These are phyloP conservation scores for Bassia scoparia DNA, from an alignment of 148 eudicot species.

Conservation along the genomic window DNA sequence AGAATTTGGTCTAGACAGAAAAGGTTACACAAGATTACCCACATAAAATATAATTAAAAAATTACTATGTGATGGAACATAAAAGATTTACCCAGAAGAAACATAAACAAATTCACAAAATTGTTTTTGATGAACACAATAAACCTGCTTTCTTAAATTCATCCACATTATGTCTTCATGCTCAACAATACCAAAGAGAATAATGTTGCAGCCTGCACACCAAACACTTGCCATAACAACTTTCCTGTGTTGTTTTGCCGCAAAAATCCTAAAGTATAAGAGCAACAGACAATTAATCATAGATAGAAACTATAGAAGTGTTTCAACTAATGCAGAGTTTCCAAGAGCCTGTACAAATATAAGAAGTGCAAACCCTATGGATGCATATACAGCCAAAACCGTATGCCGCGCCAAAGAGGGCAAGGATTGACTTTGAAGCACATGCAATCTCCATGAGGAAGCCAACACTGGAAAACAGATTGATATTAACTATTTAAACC, in stretches of 20 bases:
- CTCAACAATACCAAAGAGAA: conserved; percentile 80
- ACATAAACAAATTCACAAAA: not conserved
- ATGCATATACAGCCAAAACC: conserved; percentile 96
- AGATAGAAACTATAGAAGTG: not conserved
- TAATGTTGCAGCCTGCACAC: conserved; percentile 77
- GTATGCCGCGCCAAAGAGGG: conserved; percentile 61
- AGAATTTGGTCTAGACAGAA: too few relatives aligned
- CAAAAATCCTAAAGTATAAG: conserved; percentile 60
- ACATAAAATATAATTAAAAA: too few relatives aligned
- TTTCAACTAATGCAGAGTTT: not conserved
- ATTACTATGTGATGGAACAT: too few relatives aligned
- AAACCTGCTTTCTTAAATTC: conserved; percentile 62
- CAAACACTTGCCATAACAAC: conserved; percentile 95
- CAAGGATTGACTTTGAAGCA: conserved; percentile 53
- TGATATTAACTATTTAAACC: too few relatives aligned
- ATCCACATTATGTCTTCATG: conserved; percentile 96
- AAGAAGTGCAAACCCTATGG: conserved; percentile 66
- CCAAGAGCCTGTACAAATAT: not conserved
- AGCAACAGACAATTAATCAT: not conserved
- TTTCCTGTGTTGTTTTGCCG: conserved; percentile 98
- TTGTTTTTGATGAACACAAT: not conserved
- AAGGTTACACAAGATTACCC: too few relatives aligned
- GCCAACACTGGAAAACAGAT: conserved; percentile 67
- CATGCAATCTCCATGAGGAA: conserved; percentile 85
- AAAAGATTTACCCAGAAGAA: not conserved